Base-by-base conservation (phyloP, 2,329 filamentous ascomycete species). In the Cladosporium sphaerospermum region DNA sequence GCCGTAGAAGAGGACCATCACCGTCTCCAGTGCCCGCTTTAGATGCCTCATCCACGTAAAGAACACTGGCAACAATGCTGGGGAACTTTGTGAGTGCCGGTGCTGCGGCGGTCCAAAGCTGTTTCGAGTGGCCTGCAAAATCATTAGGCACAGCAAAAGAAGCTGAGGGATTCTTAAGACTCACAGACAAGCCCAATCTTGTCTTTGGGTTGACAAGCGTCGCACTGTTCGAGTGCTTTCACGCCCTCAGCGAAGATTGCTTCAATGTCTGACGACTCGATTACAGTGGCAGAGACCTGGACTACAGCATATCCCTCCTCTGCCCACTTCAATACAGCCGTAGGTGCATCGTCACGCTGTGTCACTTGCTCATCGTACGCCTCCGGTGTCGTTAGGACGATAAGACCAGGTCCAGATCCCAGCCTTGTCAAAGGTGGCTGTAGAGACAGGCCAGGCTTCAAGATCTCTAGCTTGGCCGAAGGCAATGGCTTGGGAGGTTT, bases 301-400 rank as follows among this genome's bases (percentile, higher is more conserved):
- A 73, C 80, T 3, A 87, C 82, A 0, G 78, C 72, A 58, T 80
- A 87, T 0, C 84, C 82, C 64, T 88, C 85, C 63, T 88, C 84
- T 0, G 83, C 84, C 85, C 85, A 88, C 67, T 88, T 88, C 56
- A 79, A 64, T 11, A 80, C 61, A 0, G 81, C 79, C 8, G 77
- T 73, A 0, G 84, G 83, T 51, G 78, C 75, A 1, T 46, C 52
- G 23, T 54, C 40, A 19, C 44, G 46, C 18, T 49, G 52, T 74
- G 63, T 42, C 69, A 70, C 45, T 67, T 65, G 28, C 72, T 71
- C 33, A 63, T 67, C 39, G 61, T 50, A 11, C 60, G 59, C 56
- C 62, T 61, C 46, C 46, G 58, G 41, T 67, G 61, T 37, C 63
- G 63, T 43, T 67, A 79, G 57, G 10, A 79, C 58, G 6, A 80